Evolutionary conservation across 1,284 basidiomycete species (phyloP), one percentile per base, ranked within the genome.

Genomic region (Garcileccinum viscosum): DNA sequence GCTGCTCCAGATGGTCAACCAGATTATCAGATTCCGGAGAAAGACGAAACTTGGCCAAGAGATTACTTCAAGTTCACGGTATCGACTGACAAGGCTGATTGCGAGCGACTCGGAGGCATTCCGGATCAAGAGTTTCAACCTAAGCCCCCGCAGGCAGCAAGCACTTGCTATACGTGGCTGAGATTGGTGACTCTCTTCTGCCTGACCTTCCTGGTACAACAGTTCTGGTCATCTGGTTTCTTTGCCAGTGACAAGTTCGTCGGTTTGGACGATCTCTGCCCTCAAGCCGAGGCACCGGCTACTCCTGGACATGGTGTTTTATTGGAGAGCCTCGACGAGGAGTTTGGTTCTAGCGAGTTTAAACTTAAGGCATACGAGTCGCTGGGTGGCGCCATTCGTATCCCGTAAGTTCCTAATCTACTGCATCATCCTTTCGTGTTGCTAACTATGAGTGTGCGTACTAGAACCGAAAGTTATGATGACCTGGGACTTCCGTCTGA

Each of bases 331-430:
- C 72, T 87, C 22, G 82, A 85, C 50, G 64, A 70, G 0, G 65
- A 80, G 63, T 84, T 82, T 63, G 67, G 63, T 17, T 80, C 79
- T 0, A 73, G 77, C 1, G 74, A 74, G n/a, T 86, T 85, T 75
- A 82, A 78, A 71, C 72, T 77, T 32, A 77, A 82, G 66, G 83
- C 82, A 4, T 84, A 82, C 66, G 81, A 84, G 60, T 81, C 78
- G 11, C 77, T 87, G 9, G 81, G 82, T 30, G 84, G 82, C 19
- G 84, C 84, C 1, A 77, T 87, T 24, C 75, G 82, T 32, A 82
- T 87, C 42, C 85, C 85, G 84, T 86, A 68, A 64, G 83, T 44
- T 22, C 58, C 8, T 56, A 56, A 27, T 38, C 33, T 30, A 19
- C 24, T 12, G 4, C 3, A 5, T 53, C 22, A 40, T 42, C 42